phyloP scores from a whole-genome alignment of 2,329 filamentous ascomycete genomes.

The Sclerotinia spermophila region DNA sequence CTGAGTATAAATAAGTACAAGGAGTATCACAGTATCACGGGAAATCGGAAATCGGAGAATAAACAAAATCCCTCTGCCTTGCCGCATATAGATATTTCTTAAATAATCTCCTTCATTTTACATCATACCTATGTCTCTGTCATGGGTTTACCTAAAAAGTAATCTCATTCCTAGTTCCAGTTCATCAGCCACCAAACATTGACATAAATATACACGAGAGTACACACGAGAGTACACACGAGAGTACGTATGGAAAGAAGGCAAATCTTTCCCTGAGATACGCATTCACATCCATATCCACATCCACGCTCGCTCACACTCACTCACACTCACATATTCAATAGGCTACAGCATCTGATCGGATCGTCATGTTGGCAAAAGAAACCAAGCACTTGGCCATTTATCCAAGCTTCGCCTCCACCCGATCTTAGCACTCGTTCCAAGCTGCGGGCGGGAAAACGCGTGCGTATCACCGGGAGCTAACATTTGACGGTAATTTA shows the following conservation, averaged over 20 bases:
- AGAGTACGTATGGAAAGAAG: no score
- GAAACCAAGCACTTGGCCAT: not conserved
- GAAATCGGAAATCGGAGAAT: slow-evolving; percentile 1
- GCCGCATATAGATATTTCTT: not conserved
- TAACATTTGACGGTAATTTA: not conserved
- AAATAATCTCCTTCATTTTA: not conserved
- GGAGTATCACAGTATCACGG: not conserved
- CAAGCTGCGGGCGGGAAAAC: not conserved
- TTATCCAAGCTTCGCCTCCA: not conserved
- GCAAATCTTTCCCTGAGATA: not conserved
- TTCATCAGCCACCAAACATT: not conserved
- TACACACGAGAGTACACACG: not conserved
- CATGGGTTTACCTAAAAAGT: not conserved
- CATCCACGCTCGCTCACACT: no score
- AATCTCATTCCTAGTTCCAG: not conserved
- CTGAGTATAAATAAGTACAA: no score
- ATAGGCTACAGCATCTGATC: not conserved
- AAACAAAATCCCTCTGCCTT: not conserved
- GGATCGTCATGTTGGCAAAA: not conserved
- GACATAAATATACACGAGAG: not conserved
- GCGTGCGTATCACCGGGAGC: not conserved
- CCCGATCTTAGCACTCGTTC: not conserved
- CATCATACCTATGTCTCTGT: not conserved
- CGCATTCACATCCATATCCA: not conserved
- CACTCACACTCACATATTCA: not conserved